Conservation (phyloP, 352 stramenopile genomes). For the Discostella stelligera region DNA sequence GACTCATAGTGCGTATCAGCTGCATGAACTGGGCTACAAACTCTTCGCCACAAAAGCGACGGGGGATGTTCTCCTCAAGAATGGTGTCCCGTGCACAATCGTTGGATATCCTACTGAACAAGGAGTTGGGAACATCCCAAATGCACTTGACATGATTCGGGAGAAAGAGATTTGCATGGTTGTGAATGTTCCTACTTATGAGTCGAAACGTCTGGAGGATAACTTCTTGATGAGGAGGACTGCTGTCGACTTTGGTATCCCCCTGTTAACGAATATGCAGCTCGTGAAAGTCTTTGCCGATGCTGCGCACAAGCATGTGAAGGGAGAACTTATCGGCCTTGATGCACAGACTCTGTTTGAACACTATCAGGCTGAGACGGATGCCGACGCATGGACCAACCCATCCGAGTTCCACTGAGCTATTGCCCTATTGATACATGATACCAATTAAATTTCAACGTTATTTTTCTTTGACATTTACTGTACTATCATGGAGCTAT, state of each 20-base stretch:
- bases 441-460: too few relatives aligned
- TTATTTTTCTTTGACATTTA: too few relatives aligned
- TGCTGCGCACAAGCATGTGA: constrained; percentile 87
- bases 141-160: constrained; percentile 90
- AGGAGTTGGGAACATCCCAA: constrained; percentile 46
- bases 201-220: constrained; percentile 83
- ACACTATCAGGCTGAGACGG: constrained; percentile 93
- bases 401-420: constrained; percentile 94
- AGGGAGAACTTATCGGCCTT: constrained; percentile 89
- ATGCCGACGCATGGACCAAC: constrained; percentile 91
- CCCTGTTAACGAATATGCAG: constrained; percentile 99
- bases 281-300: constrained; percentile 95
- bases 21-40: constrained; percentile 93
- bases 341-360: constrained; percentile 95
- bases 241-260: constrained; percentile 96
- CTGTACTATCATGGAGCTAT: not conserved
- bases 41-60: constrained; percentile 93
- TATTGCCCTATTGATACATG: too few relatives aligned
- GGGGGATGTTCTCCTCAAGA: constrained; percentile 80
- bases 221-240: constrained; percentile 95
- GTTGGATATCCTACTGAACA: constrained; percentile 81
- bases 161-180: constrained; percentile 93
- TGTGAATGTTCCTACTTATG: constrained; percentile 91
- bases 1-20: constrained; percentile 92
- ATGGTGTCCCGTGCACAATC: constrained; percentile 76